Base-by-base conservation (phyloP, 2,329 filamentous ascomycete species). In the Alternaria ethzedia region DNA sequence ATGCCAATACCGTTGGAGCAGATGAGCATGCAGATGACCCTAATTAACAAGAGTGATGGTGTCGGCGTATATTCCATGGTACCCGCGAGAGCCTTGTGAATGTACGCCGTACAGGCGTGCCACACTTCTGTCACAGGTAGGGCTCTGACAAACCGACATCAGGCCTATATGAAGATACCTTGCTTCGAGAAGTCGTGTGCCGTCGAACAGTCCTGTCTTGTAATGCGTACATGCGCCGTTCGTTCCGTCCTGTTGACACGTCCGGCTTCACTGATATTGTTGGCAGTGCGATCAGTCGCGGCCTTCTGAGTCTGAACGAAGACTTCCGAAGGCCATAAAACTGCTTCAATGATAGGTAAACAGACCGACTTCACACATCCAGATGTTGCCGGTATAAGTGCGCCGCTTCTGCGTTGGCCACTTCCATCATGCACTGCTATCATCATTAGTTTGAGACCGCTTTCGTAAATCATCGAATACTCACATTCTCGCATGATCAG, bases 401-500 rank as follows among this genome's bases (percentile, higher is more conserved):
- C 9, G 32, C 32, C 2, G 8, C 32, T 41, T 41, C 9, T 0
- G 32, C 8, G 36, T 41, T 9, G 15, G 36, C 4, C 3, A 41
- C 36, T 41, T 41, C 36, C 36, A 41, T 3, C n/a, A 17, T 8
- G 36, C 36, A 8, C 0, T 1, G 36, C 36, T 11, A 41, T 41
- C 32, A 15, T 1, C 2, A 41, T 41, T n/a, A 1, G 1, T 4
- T 41, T 17, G 32, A 5, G 32, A 8, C 32, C 32, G 0, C 13
- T n/a, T 41, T 1, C 15, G 4, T n/a, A 41, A 41, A 15, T 17
- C 32, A 5, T 0, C 2, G 15, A 41, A 2, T 10, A 4, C 4
- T 9, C 1, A n/a, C 3, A 2, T 0, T 41, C 1, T 8, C 11
- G 15, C 15, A 41, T 41, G n/a, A 3, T 3, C 1, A 5, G 3